Base-by-base conservation (phyloP, 73 alveolate genomes). In the Blepharisma japonicum region DNA sequence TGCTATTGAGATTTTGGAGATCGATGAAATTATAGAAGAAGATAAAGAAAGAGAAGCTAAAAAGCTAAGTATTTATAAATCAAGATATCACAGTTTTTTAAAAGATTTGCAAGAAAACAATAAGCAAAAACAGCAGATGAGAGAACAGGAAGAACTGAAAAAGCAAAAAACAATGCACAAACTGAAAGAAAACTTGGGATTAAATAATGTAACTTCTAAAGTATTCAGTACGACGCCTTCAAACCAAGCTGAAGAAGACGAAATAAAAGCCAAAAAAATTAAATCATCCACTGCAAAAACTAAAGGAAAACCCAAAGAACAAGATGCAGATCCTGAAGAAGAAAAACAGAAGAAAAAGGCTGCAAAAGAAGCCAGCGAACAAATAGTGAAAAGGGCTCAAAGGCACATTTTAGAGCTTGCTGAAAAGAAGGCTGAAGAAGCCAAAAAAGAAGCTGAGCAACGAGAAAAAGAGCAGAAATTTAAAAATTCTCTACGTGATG, bases 291-390 rank as follows among this genome's bases (percentile, higher is more conserved):
- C n/a, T 42, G 56, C 32, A 42, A 55, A 81, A 14, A 79, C 70
- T 6, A 89, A 80, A 56, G 95, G 84, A 79, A 84, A 88, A 55
- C 32, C 77, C 46, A 87, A 84, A 84, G 46, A 79, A 80, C 9
- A 39, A 14, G 42, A n/a, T 39, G 38, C 39, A 70, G 56, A 70
- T 14, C 11, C 56, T 1, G 80, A 70, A 70, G 82, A 45, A 50
- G 86, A 78, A 32, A 89, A 77, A 61, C 87, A 83, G 39, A 54
- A 66, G 49, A 74, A 50, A 70, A 78, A 80, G 71, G 38, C 14
- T 1, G 18, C n/a, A n/a, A 61, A 5, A 61, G 74, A 20, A 61
- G 23, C 38, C 38, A 61, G 46, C 2, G n/a, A 61, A 61, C 18
- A 8, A 8, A 9, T 14, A 61, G 23, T n/a, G 5, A 61, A 61